These are phyloP conservation scores for Wickerhamomyces chaumierensis DNA, from an alignment of 805 yeast species.

Conservation along the genomic window DNA sequence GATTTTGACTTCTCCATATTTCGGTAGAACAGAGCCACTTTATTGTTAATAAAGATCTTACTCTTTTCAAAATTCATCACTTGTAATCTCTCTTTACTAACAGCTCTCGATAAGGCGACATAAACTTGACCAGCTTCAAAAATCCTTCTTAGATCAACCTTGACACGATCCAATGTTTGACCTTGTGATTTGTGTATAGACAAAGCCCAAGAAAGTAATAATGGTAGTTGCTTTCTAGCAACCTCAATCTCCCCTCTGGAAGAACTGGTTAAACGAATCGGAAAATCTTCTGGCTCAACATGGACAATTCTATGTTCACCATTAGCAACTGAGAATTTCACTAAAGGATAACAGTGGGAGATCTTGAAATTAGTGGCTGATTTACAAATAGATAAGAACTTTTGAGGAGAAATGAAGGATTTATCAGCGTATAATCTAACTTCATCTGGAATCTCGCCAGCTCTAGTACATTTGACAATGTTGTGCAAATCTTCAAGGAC, in stretches of 20 bases:
- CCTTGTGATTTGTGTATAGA: constrained; percentile 84
- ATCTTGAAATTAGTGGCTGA: constrained; percentile 10
- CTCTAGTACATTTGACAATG: constrained; percentile 21
- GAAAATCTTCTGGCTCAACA: constrained; percentile 5
- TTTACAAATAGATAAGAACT: constrained; percentile 10
- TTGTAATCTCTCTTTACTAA: constrained; percentile 52
- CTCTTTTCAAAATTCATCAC: constrained; percentile 51
- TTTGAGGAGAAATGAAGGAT: constrained; percentile 5
- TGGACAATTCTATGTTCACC: constrained; percentile 18
- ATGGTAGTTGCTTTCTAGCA: constrained; percentile 50
- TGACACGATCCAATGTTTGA: constrained; percentile 62
- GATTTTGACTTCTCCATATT: constrained; percentile 23
- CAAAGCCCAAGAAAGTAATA: constrained; percentile 70
- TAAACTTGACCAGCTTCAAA: constrained; percentile 81
- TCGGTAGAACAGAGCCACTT: constrained; percentile 52
- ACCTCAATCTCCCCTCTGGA: constrained; percentile 19
- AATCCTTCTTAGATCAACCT: constrained; percentile 52
- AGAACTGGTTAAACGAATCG: constrained; percentile 21
- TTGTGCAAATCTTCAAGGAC: constrained; percentile 13
- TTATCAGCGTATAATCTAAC: constrained; percentile 16
- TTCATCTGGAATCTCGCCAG: constrained; percentile 15
- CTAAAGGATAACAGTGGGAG: constrained; percentile 35
- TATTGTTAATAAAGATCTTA: constrained; percentile 46
- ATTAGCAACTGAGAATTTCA: constrained; percentile 28
- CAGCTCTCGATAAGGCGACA: constrained; percentile 75